These are phyloP conservation scores for Volvox reticuliferus DNA, from an alignment of 139 green algal species.

Conservation along the genomic window DNA sequence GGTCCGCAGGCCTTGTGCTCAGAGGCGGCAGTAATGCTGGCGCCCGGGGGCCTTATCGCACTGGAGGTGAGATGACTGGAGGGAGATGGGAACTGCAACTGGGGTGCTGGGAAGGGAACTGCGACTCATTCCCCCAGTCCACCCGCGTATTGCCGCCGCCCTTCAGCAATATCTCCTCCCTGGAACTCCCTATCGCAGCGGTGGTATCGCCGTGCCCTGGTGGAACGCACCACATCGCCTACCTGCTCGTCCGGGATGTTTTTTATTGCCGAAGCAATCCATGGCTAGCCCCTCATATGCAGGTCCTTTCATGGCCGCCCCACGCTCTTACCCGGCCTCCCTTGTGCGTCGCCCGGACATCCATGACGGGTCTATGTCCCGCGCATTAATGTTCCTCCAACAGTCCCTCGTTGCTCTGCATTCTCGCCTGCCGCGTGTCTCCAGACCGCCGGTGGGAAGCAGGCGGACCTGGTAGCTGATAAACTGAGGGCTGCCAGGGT, in stretches of 20 bases:
- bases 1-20: conserved; percentile 40
- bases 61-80: conserved; percentile 65
- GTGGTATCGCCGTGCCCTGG: too few relatives aligned
- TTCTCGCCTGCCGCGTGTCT: not conserved
- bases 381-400: not conserved
- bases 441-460: conserved; percentile 77
- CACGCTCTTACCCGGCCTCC: too few relatives aligned
- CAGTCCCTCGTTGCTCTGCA: not conserved
- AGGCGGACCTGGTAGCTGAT: conserved; percentile 63
- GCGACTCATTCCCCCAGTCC: not conserved
- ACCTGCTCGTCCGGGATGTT: too few relatives aligned
- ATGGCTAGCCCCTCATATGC: too few relatives aligned
- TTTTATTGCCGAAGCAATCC: too few relatives aligned
- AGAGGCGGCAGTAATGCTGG: conserved; percentile 38
- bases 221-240: too few relatives aligned
- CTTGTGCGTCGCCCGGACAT: too few relatives aligned
- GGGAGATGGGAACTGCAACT: not conserved
- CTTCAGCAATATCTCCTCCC: too few relatives aligned
- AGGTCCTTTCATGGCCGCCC: too few relatives aligned
- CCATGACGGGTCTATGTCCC: too few relatives aligned
- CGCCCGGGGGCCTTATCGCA: conserved; percentile 73
- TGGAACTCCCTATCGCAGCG: too few relatives aligned
- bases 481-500: conserved; percentile 43
- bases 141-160: too few relatives aligned
- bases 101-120: not conserved